Evolutionary conservation across 192 early-diverging fungal species (phyloP).

Genomic region (Linnemannia zychae): DNA sequence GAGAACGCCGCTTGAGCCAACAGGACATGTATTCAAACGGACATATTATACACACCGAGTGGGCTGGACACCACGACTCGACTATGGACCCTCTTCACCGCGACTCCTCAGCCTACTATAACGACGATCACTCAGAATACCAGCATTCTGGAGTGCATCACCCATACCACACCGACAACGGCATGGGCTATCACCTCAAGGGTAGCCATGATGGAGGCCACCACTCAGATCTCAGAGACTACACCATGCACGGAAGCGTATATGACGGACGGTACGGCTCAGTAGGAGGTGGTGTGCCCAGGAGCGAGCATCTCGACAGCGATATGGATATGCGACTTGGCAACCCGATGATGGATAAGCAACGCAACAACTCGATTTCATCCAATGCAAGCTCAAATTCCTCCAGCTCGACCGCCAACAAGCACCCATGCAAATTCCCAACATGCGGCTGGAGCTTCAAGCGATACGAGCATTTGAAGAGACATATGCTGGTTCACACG

Average conservation of each 20-base stretch:
- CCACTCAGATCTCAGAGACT: constrained; percentile 3
- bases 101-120: constrained; percentile 1
- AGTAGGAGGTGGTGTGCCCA: not conserved
- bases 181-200: constrained; percentile 8
- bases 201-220: not conserved
- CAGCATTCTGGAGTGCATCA: constrained; percentile 6
- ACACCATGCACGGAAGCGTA: not conserved
- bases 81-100: constrained; percentile 11
- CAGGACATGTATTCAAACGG: constrained; percentile 24
- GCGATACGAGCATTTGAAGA: constrained; percentile 84
- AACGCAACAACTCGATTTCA: constrained; percentile 53
- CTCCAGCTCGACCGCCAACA: constrained; percentile 35
- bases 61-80: constrained; percentile 17
- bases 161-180: not conserved
- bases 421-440: constrained; percentile 57
- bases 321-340: not conserved
- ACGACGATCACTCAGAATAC: constrained; percentile 3
- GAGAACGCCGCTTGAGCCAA: constrained; percentile 36
- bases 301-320: not conserved
- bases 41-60: constrained; percentile 17
- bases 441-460: constrained; percentile 76
- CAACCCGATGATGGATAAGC: constrained; percentile 23
- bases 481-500: constrained; percentile 85
- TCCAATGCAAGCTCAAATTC: constrained; percentile 44
- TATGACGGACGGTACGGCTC: not conserved